Percentiles rank a stretch among this genome's conserved stretches.
Evolutionary conservation across 2,329 filamentous ascomycete genomes (phyloP).

Genomic region (Beauveria rudraprayagi): DNA sequence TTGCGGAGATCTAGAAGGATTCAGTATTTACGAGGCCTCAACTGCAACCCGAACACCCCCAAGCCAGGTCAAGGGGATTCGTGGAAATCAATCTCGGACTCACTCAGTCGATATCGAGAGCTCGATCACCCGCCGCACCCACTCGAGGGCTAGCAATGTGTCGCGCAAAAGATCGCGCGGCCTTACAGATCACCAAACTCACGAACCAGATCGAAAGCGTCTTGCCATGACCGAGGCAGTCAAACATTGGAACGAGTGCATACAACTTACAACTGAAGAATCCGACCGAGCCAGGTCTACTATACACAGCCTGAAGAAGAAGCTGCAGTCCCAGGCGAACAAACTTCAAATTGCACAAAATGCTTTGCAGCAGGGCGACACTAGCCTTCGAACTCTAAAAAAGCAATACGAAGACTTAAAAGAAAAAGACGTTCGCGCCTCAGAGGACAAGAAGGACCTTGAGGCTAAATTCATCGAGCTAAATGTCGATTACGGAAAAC

Average conservation of each 20-base stretch:
- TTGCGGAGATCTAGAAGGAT: conserved; percentile 9
- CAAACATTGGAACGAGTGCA: conserved; percentile 15
- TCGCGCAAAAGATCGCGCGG: not conserved
- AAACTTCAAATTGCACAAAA: conserved; percentile 20
- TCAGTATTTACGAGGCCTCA: not conserved
- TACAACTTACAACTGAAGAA: conserved; percentile 5
- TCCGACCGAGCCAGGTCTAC: conserved; percentile 10
- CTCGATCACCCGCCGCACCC: not conserved
- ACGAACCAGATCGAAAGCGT: conserved; percentile 6
- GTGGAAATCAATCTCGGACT: not conserved
- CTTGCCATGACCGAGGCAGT: conserved; percentile 13
- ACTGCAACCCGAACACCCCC: not conserved
- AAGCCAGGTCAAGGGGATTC: not conserved
- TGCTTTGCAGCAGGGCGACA: not conserved
- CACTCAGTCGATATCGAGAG: not conserved
- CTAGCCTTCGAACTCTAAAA: not conserved
- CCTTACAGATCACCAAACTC: not conserved
- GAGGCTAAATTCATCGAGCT: conserved; percentile 11
- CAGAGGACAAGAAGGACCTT: not conserved
- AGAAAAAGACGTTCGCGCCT: not conserved
- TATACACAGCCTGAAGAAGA: conserved; percentile 4
- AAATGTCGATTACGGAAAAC: not conserved
- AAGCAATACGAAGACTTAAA: not conserved
- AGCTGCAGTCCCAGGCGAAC: conserved; percentile 6
- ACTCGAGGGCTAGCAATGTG: conserved; percentile 6